phyloP scores from a whole-genome alignment of 177 flowering plant species.

The Vitis hybrid region DNA sequence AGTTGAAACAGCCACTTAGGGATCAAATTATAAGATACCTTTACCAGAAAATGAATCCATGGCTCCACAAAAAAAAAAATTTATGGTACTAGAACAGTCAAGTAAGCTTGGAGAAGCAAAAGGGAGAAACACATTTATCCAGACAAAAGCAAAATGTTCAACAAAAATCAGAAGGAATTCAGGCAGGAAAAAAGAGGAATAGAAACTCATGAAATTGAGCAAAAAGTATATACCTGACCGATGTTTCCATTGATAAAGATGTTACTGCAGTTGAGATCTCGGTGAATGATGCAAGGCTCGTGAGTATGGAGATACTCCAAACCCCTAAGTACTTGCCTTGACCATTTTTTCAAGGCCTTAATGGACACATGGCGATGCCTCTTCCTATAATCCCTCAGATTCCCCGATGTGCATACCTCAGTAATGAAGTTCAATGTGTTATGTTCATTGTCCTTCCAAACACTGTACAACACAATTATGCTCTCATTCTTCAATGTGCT shows the following conservation, averaged over 20 bases:
- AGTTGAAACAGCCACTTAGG: too few relatives aligned
- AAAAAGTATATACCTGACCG: slow-evolving; percentile 35
- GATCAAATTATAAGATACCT: too few relatives aligned
- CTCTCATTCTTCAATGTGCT: slow-evolving; percentile 35
- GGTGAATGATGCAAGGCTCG: slow-evolving; percentile 50
- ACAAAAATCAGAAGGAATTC: too few relatives aligned
- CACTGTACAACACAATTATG: slow-evolving; percentile 42
- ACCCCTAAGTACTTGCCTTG: slow-evolving; percentile 46
- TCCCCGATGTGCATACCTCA: slow-evolving; percentile 51
- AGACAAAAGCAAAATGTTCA: too few relatives aligned
- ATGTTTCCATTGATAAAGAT: slow-evolving; percentile 50
- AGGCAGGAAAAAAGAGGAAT: background rate
- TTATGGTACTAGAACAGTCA: too few relatives aligned
- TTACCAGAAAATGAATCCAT: too few relatives aligned
- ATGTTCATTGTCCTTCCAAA: slow-evolving; percentile 44
- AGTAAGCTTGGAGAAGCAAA: too few relatives aligned
- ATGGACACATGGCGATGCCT: slow-evolving; percentile 50
- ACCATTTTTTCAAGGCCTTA: slow-evolving; percentile 56
- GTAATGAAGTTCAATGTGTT: slow-evolving; percentile 48
- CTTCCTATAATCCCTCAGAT: slow-evolving; percentile 41
- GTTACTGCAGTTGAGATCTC: slow-evolving; percentile 56
- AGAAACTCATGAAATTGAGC: background rate
- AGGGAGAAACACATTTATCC: too few relatives aligned
- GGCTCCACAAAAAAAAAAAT: too few relatives aligned
- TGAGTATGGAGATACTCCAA: slow-evolving; percentile 51